Evolutionary conservation across 1,284 basidiomycete genomes (phyloP).

Genomic region (Sporisorium reilianum): DNA sequence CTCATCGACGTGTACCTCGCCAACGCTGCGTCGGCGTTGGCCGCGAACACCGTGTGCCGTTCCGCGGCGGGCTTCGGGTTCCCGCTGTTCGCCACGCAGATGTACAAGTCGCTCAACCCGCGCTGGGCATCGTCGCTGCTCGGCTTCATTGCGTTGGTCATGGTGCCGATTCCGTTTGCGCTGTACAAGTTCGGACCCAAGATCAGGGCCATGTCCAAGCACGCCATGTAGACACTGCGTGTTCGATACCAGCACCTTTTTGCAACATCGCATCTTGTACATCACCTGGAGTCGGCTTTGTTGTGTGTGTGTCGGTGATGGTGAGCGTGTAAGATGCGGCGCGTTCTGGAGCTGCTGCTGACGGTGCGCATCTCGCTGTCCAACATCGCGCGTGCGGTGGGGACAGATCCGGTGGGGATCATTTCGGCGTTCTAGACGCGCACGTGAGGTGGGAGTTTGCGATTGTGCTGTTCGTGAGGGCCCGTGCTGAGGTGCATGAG

Average conservation of each 20-base stretch:
- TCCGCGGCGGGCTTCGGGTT: constrained; percentile 75
- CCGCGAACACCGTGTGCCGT: constrained; percentile 78
- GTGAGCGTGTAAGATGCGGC: too few relatives aligned
- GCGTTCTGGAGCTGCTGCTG: not conserved
- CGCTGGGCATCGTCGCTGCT: constrained; percentile 82
- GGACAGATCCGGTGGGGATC: too few relatives aligned
- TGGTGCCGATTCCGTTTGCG: constrained; percentile 77
- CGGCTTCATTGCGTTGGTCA: constrained; percentile 77
- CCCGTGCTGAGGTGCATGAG: too few relatives aligned
- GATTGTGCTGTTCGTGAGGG: too few relatives aligned
- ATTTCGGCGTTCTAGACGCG: too few relatives aligned
- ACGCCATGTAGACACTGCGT: constrained; percentile 28
- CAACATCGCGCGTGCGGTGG: not conserved
- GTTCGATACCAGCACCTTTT: constrained; percentile 2
- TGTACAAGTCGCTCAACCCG: constrained; percentile 75
- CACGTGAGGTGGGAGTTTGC: too few relatives aligned
- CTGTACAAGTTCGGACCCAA: constrained; percentile 71
- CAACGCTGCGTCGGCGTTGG: constrained; percentile 73
- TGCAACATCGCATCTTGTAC: constrained; percentile 2
- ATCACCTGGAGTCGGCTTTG: too few relatives aligned
- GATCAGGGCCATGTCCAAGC: constrained; percentile 67
- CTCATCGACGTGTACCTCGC: constrained; percentile 73
- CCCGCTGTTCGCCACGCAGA: constrained; percentile 72
- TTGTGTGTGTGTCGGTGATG: too few relatives aligned
- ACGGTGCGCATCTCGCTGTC: too few relatives aligned